These are phyloP conservation scores for Neoconidiobolus thromboides DNA, from an alignment of 371 early-diverging fungal genomes.

Conservation along the genomic window DNA sequence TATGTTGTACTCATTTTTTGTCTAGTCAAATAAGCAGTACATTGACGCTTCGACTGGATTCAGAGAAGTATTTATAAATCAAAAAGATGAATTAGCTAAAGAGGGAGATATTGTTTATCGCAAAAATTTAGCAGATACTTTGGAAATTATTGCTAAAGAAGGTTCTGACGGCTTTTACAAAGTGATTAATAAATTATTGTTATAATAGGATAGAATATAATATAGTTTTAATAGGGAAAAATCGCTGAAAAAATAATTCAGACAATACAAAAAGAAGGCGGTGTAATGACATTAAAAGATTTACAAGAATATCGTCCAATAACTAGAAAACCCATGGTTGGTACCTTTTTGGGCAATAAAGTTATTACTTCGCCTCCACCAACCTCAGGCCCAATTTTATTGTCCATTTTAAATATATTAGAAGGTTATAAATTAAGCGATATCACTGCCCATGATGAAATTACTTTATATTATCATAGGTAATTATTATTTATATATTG, in stretches of 20 bases:
- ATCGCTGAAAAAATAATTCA: constrained; percentile 61
- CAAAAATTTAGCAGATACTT: constrained; percentile 56
- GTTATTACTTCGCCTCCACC: constrained; percentile 44
- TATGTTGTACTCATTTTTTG: too few relatives aligned
- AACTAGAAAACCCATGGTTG: constrained; percentile 35
- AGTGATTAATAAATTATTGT: background rate
- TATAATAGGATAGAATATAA: background rate
- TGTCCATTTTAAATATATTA: constrained; percentile 73
- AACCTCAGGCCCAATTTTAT: constrained; percentile 61
- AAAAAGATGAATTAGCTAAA: constrained; percentile 29
- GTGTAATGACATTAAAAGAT: constrained; percentile 68
- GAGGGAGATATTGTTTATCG: constrained; percentile 61
- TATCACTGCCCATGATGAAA: too few relatives aligned
- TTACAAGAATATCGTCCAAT: constrained; percentile 46
- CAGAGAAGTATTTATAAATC: too few relatives aligned
- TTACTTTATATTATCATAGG: too few relatives aligned
- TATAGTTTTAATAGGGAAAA: constrained; percentile 20
- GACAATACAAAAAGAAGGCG: constrained; percentile 43
- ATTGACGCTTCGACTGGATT: too few relatives aligned
- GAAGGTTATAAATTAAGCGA: constrained; percentile 53
- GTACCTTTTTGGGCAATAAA: constrained; percentile 50
- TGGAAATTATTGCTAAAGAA: constrained; percentile 54
- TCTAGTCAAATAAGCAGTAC: too few relatives aligned
- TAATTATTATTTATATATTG: too few relatives aligned
- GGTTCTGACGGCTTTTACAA: constrained; percentile 78